Evolutionary conservation across 2,329 filamentous ascomycete genomes (phyloP).

Genomic region (Penicillium verrucosum): DNA sequence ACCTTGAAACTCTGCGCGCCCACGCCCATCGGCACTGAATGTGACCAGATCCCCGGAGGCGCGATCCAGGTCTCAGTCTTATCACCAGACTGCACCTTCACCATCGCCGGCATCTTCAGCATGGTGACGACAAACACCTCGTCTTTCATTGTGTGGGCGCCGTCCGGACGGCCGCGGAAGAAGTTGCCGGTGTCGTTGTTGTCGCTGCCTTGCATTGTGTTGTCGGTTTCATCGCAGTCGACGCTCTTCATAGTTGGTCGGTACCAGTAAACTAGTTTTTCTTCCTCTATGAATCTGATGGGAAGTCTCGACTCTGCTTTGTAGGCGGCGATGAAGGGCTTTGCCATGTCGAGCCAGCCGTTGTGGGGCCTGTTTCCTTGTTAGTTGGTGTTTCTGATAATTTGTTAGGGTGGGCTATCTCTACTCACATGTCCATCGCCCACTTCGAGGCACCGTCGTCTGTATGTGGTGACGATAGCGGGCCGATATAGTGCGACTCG

Average conservation of each 20-base stretch:
- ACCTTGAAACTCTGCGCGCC: conserved; percentile 50
- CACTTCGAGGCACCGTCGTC: conserved; percentile 48
- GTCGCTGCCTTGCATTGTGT: conserved; percentile 43
- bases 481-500: conserved; percentile 55
- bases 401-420: neutral
- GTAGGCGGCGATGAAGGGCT: conserved; percentile 54
- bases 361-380: conserved; percentile 45
- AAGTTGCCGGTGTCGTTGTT: conserved; percentile 52
- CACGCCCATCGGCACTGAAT: conserved; percentile 47
- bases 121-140: conserved; percentile 54
- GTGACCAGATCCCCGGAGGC: conserved; percentile 46
- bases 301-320: conserved; percentile 44
- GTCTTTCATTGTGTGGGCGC: conserved; percentile 50
- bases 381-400: neutral
- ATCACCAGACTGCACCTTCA: conserved; percentile 48
- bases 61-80: conserved; percentile 46
- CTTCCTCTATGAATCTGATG: conserved; percentile 43
- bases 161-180: conserved; percentile 52
- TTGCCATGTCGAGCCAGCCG: conserved; percentile 54
- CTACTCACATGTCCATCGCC: conserved; percentile 48
- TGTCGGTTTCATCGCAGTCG: conserved; percentile 54
- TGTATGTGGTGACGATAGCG: conserved; percentile 42
- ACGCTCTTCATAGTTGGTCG: conserved; percentile 48
- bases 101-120: conserved; percentile 45
- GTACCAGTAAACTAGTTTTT: conserved; percentile 57